Base-by-base conservation (phyloP, 257 asterid genomes). In the Eustoma russellianum region DNA sequence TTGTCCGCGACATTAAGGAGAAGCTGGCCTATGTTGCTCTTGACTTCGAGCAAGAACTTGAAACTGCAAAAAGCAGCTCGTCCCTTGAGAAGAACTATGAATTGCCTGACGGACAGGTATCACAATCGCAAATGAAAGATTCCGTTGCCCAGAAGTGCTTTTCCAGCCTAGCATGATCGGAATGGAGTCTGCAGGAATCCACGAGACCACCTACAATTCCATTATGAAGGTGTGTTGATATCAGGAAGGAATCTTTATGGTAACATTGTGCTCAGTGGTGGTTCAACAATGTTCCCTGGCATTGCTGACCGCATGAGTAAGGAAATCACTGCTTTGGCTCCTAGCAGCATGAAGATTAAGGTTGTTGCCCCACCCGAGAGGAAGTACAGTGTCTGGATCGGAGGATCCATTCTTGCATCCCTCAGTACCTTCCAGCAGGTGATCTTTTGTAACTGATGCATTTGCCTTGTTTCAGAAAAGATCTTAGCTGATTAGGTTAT, bases 371-470 rank as follows among this genome's bases (percentile, higher is more conserved):
- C 80, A 44, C 80, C 80, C 9, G 80, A 74, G 69, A 70, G 80
- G 46, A 74, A 74, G 66, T 74, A 74, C 77, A 74, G 80, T 63
- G 80, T 74, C 64, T 74, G 80, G 80, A 74, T 74, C 48, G 80
- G 80, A 60, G 80, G 80, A 30, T 74, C 80, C 48, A 74, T 74
- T 46, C 77, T 74, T 63, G 80, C 80, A 34, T 74, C 80, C 41
- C 80, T 74, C 61, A 74, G 80, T 64, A 74, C 77, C 41, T 70
- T 74, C 80, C 80, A 74, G 60, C 80, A 74, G 77, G 80, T 74
- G 33, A 52, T 41, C 24, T 40, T 52, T 61, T 5, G 38, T 0
- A 7, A 16, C 17, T 5, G 50, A 34, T 9, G 1, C 12, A 17
- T 17, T 17, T 0, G 9, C 18, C 30, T 4, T 30, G 12, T 41